Percentiles rank a stretch among this genome's conserved stretches.
Conservation (phyloP, 352 stramenopile genomes). For the Thraustotheca clavata region DNA sequence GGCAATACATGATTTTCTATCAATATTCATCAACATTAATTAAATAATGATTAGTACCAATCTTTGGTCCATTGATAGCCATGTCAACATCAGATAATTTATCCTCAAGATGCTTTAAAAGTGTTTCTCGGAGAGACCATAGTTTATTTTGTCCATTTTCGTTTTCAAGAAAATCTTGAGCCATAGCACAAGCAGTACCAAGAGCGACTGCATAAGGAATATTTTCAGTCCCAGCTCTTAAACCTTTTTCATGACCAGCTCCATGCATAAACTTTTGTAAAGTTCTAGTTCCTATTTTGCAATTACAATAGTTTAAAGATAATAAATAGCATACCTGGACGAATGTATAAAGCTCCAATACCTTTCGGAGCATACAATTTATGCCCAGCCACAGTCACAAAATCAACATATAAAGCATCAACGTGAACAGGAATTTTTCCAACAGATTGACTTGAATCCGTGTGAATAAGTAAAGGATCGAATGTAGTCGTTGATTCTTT, state of each 20-base stretch:
- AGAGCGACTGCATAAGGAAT: slow-evolving; percentile 92
- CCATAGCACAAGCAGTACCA: slow-evolving; percentile 69
- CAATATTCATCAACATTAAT: slow-evolving; percentile 20
- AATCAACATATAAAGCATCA: slow-evolving; percentile 79
- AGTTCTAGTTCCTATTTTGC: slow-evolving; percentile 24
- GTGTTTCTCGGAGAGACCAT: slow-evolving; percentile 39
- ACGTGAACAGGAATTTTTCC: slow-evolving; percentile 91
- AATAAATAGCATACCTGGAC: slow-evolving; percentile 50
- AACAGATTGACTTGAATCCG: slow-evolving; percentile 94
- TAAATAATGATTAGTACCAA: not conserved
- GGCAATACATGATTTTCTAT: slow-evolving; percentile 63
- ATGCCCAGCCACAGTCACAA: slow-evolving; percentile 95
- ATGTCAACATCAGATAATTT: slow-evolving; percentile 41
- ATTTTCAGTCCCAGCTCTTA: slow-evolving; percentile 94
- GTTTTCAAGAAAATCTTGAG: slow-evolving; percentile 53
- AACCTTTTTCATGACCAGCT: slow-evolving; percentile 87
- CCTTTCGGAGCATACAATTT: slow-evolving; percentile 97
- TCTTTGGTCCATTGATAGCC: slow-evolving; percentile 75
- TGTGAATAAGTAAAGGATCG: slow-evolving; percentile 89
- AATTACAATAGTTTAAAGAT: not conserved
- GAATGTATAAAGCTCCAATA: slow-evolving; percentile 74
- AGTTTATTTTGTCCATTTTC: slow-evolving; percentile 59
- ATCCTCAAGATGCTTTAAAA: slow-evolving; percentile 46
- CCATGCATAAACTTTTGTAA: slow-evolving; percentile 84
- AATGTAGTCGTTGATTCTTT: slow-evolving; percentile 21